These are phyloP conservation scores for Pseudogymnoascus sp. DNA, from an alignment of 2,329 filamentous ascomycete species.

Conservation along the genomic window DNA sequence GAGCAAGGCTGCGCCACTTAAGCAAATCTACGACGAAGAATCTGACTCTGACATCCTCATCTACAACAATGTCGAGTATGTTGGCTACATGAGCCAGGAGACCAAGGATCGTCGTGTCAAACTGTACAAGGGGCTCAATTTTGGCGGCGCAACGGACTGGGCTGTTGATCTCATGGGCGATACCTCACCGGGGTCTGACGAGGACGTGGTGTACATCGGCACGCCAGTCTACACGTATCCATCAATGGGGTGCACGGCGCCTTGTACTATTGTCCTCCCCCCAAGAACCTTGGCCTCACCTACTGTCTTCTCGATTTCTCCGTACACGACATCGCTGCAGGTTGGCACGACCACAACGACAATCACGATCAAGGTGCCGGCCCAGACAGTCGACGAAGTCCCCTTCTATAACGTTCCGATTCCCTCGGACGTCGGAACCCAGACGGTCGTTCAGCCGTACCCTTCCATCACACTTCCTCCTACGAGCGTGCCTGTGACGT, in stretches of 20 bases:
- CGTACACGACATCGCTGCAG: slow-evolving; percentile 10
- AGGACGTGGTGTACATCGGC: slow-evolving; percentile 10
- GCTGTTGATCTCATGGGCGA: slow-evolving; percentile 25
- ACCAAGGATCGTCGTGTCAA: slow-evolving; percentile 19
- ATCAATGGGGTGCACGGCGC: slow-evolving; percentile 2
- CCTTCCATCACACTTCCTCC: not conserved
- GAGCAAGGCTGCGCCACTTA: slow-evolving; percentile 15
- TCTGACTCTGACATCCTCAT: slow-evolving; percentile 18
- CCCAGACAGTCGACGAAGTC: not conserved
- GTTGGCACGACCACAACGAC: slow-evolving; percentile 9
- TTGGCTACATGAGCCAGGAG: slow-evolving; percentile 21
- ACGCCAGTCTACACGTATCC: slow-evolving; percentile 5
- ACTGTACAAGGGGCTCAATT: slow-evolving; percentile 19
- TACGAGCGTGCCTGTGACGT: too few species aligned
- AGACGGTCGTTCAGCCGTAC: not conserved
- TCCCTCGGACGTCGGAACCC: not conserved
- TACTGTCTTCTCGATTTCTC: slow-evolving; percentile 6
- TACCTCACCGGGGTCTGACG: not conserved
- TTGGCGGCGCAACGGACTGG: slow-evolving; percentile 29
- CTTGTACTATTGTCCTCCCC: slow-evolving; percentile 9
- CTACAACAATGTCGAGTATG: slow-evolving; percentile 23
- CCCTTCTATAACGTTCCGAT: not conserved
- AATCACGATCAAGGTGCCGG: not conserved
- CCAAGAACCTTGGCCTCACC: slow-evolving; percentile 6
- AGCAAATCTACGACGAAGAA: slow-evolving; percentile 14